Conservation (phyloP, 306 rosid genomes). For the Quercus mongolica region DNA sequence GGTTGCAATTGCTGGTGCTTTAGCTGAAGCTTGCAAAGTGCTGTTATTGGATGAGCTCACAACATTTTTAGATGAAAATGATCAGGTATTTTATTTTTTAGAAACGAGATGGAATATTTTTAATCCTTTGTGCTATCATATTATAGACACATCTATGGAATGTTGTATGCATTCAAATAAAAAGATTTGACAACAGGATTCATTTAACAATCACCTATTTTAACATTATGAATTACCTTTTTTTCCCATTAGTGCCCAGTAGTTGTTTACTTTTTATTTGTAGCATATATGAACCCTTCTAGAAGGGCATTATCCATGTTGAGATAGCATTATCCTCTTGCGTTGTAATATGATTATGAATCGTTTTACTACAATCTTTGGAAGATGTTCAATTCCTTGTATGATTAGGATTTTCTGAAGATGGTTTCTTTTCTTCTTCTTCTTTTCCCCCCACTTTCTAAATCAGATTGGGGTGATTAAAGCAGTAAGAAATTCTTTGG, state of each 20-base stretch:
- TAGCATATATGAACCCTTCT: neutral
- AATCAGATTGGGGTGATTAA: slow-evolving; percentile 67
- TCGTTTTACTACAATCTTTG: neutral
- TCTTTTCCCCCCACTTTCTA: neutral
- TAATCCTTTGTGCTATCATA: neutral
- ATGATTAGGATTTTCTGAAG: slow-evolving; percentile 13
- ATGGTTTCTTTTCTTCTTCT: slow-evolving; percentile 6
- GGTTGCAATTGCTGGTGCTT: slow-evolving; percentile 89
- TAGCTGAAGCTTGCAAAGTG: slow-evolving; percentile 85
- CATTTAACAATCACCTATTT: neutral
- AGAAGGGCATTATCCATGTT: neutral
- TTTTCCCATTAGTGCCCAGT: slow-evolving; percentile 2
- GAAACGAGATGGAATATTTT: neutral
- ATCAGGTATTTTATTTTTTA: slow-evolving; percentile 54
- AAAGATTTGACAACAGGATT: neutral
- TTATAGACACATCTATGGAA: neutral
- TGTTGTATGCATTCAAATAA: slow-evolving; percentile 8
- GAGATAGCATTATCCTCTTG: neutral
- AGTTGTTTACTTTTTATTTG: slow-evolving; percentile 13
- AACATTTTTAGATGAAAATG: slow-evolving; percentile 77
- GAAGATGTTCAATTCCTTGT: neutral
- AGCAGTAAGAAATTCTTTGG: slow-evolving; percentile 63
- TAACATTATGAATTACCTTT: neutral
- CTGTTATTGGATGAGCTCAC: slow-evolving; percentile 83
- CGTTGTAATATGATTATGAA: neutral